These are phyloP conservation scores for Pythium periplocum DNA, from an alignment of 352 stramenopile genomes.

Conservation along the genomic window DNA sequence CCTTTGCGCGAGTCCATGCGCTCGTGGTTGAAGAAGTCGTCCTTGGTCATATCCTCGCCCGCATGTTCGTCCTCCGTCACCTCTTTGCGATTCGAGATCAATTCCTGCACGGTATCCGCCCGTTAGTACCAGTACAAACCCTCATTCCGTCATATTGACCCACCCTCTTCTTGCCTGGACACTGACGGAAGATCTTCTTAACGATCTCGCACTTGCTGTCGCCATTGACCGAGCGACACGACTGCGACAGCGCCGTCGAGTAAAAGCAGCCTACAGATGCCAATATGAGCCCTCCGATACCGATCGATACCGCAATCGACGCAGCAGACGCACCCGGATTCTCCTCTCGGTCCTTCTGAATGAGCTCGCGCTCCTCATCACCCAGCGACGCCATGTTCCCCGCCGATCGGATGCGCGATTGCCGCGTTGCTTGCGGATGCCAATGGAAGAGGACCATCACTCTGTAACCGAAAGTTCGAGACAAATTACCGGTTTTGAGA, in stretches of 20 bases:
- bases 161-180: constrained; percentile 56
- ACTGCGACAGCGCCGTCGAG: constrained; percentile 72
- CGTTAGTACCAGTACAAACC: neutral
- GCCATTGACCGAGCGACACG: constrained; percentile 71
- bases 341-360: constrained; percentile 64
- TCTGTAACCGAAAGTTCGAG: neutral
- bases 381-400: constrained; percentile 57
- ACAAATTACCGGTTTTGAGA: too few species aligned
- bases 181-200: constrained; percentile 85
- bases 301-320: neutral
- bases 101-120: constrained; percentile 24
- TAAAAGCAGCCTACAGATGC: constrained; percentile 58
- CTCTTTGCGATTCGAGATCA: constrained; percentile 77
- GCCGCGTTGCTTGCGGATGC: too few species aligned
- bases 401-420: neutral
- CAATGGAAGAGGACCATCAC: neutral
- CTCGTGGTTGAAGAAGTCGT: constrained; percentile 71
- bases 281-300: neutral
- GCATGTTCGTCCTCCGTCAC: constrained; percentile 69
- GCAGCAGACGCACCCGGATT: constrained; percentile 32
- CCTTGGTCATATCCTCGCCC: constrained; percentile 29
- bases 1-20: constrained; percentile 50
- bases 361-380: constrained; percentile 65
- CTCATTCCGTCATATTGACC: neutral
- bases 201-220: constrained; percentile 84